Evolutionary conservation across 2,329 filamentous ascomycete species (phyloP).

Genomic region (Clarireedia homoeocarpa): DNA sequence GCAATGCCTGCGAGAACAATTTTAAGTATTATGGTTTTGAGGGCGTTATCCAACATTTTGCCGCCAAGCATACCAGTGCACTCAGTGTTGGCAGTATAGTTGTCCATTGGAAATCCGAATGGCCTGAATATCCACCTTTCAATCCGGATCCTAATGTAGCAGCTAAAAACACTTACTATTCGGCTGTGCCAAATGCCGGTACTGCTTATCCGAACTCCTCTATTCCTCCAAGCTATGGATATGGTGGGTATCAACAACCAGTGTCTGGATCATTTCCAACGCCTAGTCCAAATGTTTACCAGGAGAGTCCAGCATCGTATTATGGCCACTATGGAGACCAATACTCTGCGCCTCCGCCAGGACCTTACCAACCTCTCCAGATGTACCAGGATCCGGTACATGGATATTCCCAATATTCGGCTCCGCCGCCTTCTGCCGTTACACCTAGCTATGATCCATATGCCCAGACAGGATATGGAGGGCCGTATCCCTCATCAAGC

Average conservation of each 20-base stretch:
- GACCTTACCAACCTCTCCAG: constrained; percentile 25
- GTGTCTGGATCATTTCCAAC: constrained; percentile 15
- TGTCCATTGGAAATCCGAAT: constrained; percentile 73
- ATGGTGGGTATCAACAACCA: constrained; percentile 27
- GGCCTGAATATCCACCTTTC: constrained; percentile 71
- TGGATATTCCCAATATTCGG: constrained; percentile 19
- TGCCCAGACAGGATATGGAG: constrained; percentile 22
- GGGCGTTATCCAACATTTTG: constrained; percentile 74
- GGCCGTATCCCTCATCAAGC: constrained; percentile 15
- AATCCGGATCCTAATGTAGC: constrained; percentile 46
- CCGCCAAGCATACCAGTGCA: constrained; percentile 67
- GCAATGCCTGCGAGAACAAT: constrained; percentile 58
- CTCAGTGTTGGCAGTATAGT: constrained; percentile 66
- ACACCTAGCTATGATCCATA: constrained; percentile 20
- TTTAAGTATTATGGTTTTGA: constrained; percentile 68
- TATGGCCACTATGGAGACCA: constrained; percentile 31
- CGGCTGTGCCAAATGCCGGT: constrained; percentile 27
- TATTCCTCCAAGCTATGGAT: constrained; percentile 29
- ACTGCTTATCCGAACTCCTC: constrained; percentile 28
- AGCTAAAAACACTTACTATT: constrained; percentile 28
- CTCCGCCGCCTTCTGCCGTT: constrained; percentile 16
- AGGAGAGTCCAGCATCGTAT: constrained; percentile 26
- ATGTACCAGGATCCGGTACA: constrained; percentile 21
- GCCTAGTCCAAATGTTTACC: constrained; percentile 22
- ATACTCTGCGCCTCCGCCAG: constrained; percentile 26